Evolutionary conservation across 2,329 filamentous ascomycete genomes (phyloP).

Genomic region (Chaetomium sp.): DNA sequence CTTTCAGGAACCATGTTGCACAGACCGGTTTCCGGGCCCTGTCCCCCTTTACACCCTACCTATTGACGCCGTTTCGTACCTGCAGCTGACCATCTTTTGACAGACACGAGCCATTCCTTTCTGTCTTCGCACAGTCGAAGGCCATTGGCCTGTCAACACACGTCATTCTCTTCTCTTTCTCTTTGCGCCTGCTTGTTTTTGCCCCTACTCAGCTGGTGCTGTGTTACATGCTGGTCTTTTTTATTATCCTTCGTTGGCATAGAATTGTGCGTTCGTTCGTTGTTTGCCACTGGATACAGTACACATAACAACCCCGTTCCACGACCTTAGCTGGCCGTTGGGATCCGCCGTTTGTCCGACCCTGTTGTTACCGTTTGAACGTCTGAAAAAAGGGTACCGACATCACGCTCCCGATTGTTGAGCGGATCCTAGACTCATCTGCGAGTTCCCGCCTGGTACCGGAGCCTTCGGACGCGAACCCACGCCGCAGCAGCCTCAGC

Average conservation of each 20-base stretch:
- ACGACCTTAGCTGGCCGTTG: conserved; percentile 23
- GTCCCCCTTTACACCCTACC: conserved; percentile 1
- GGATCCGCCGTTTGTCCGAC: conserved; percentile 17
- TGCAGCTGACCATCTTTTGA: conserved; percentile 18
- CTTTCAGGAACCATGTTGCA: conserved; percentile 12
- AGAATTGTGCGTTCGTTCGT: conserved; percentile 23
- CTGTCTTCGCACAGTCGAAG: conserved; percentile 20
- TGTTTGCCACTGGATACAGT: conserved; percentile 22
- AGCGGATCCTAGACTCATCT: not conserved
- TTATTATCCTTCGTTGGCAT: conserved; percentile 19
- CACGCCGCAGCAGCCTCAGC: too few species aligned
- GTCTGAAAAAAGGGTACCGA: conserved; percentile 1
- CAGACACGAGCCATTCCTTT: conserved; percentile 15
- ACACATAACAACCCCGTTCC: conserved; percentile 15
- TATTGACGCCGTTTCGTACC: not conserved
- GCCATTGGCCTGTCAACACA: conserved; percentile 13
- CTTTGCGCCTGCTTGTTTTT: conserved; percentile 14
- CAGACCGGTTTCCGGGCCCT: conserved; percentile 1
- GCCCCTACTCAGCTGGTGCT: conserved; percentile 15
- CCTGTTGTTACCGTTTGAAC: conserved; percentile 1
- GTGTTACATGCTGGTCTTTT: conserved; percentile 19
- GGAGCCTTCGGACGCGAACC: not conserved
- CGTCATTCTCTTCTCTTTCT: conserved; percentile 14
- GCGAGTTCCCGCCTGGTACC: conserved; percentile 11
- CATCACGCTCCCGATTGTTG: conserved; percentile 1